These are phyloP conservation scores for Exophiala sideris DNA, from an alignment of 2,329 filamentous ascomycete species.

Conservation along the genomic window DNA sequence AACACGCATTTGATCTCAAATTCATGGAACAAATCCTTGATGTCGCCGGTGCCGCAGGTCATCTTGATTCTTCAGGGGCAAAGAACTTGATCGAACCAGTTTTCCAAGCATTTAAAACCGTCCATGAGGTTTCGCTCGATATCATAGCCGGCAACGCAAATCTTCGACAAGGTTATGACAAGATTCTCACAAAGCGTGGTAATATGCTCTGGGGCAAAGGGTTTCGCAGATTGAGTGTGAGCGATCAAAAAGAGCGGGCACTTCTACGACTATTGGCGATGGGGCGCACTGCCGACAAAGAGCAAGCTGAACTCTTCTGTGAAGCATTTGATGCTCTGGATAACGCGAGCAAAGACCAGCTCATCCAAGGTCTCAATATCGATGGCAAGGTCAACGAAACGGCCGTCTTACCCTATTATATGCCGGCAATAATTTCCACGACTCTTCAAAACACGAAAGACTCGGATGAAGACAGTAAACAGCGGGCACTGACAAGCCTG, in stretches of 20 bases:
- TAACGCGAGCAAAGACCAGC: constrained; percentile 16
- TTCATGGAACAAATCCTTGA: constrained; percentile 40
- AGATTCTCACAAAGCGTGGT: constrained; percentile 33
- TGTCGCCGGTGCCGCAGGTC: constrained; percentile 38
- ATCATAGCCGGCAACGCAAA: constrained; percentile 30
- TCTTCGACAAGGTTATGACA: constrained; percentile 35
- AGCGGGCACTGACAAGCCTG: constrained; percentile 27
- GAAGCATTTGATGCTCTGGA: constrained; percentile 31
- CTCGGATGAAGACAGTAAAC: constrained; percentile 22
- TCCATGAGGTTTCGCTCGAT: constrained; percentile 31
- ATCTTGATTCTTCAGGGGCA: constrained; percentile 34
- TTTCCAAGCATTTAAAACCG: constrained; percentile 33
- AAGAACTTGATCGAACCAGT: constrained; percentile 35
- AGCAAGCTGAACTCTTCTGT: constrained; percentile 33
- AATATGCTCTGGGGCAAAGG: constrained; percentile 30
- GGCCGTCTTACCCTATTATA: constrained; percentile 39
- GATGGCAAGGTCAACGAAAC: constrained; percentile 35
- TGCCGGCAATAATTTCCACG: constrained; percentile 36
- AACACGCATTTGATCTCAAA: constrained; percentile 35
- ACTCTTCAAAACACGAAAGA: constrained; percentile 29
- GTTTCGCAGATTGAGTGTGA: constrained; percentile 32
- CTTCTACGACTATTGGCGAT: constrained; percentile 39
- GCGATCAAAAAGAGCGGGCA: constrained; percentile 31
- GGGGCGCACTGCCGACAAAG: constrained; percentile 33
- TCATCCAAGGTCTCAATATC: constrained; percentile 35